A percentile compares a stretch with the other conserved stretches of the same genome.
phyloP scores from a whole-genome alignment of 805 yeast genomes.

The Spathaspora passalidarum region DNA sequence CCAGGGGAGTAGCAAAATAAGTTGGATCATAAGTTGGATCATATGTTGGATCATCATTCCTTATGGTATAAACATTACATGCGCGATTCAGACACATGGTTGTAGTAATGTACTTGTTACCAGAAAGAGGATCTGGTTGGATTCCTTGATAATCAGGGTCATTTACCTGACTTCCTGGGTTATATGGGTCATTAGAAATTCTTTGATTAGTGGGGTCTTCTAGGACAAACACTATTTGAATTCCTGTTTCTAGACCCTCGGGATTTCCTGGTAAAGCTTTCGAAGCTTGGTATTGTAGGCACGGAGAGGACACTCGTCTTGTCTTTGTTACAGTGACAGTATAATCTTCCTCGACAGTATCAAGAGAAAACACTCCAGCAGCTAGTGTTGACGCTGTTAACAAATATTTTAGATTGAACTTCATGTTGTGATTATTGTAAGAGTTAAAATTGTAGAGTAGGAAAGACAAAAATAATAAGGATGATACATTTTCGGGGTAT shows the following conservation, averaged over 20 bases:
- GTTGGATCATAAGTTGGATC: conserved; percentile 1
- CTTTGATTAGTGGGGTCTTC: too few relatives aligned
- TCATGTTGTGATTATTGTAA: not conserved
- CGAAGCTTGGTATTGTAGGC: conserved; percentile 17
- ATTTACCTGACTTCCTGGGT: not conserved
- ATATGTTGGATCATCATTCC: not conserved
- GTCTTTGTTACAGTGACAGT: conserved; percentile 23
- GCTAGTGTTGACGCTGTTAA: not conserved
- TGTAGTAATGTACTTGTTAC: not conserved
- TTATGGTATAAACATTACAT: conserved; percentile 4
- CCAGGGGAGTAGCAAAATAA: conserved; percentile 12
- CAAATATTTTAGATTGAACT: not conserved
- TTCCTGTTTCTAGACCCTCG: conserved; percentile 19
- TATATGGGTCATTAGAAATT: too few relatives aligned
- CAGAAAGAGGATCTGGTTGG: not conserved
- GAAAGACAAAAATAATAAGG: not conserved
- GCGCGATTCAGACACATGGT: conserved; percentile 11
- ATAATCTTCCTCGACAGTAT: conserved; percentile 1
- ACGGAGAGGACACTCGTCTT: conserved; percentile 21
- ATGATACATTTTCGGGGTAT: not conserved
- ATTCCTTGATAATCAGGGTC: not conserved
- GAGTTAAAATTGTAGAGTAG: not conserved
- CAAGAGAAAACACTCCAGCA: not conserved
- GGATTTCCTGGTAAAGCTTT: conserved; percentile 19
- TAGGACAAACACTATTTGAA: conserved; percentile 29